phyloP scores from a whole-genome alignment of 305 asterid genomes.

The Euphrasia arctica region DNA sequence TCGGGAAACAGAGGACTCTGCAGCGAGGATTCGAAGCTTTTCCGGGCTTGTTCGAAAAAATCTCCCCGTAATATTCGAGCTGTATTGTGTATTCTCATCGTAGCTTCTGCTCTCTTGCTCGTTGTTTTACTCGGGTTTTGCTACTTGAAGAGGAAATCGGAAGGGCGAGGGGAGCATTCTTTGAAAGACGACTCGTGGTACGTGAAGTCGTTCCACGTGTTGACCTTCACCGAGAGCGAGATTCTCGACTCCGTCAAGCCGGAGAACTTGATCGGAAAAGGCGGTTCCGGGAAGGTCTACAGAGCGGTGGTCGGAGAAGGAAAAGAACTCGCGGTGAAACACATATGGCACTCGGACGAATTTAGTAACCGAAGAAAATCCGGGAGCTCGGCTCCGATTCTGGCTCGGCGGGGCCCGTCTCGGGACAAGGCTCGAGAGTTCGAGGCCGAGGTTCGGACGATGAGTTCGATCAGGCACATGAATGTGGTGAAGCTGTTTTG shows the following conservation, averaged over 20 bases:
- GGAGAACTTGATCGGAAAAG: slow-evolving; percentile 87
- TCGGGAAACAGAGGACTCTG: slow-evolving; percentile 71
- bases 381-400: slow-evolving; percentile 52
- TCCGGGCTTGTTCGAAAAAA: slow-evolving; percentile 43
- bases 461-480: slow-evolving; percentile 78
- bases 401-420: slow-evolving; percentile 33
- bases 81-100: slow-evolving; percentile 41
- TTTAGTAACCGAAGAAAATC: slow-evolving; percentile 21
- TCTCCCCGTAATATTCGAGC: slow-evolving; percentile 42
- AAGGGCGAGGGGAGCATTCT: slow-evolving; percentile 35
- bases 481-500: slow-evolving; percentile 87
- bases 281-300: slow-evolving; percentile 90
- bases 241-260: slow-evolving; percentile 69
- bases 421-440: slow-evolving; percentile 42
- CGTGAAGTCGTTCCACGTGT: slow-evolving; percentile 67
- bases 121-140: slow-evolving; percentile 36
- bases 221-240: slow-evolving; percentile 79
- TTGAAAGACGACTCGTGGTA: slow-evolving; percentile 78
- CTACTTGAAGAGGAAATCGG: slow-evolving; percentile 45
- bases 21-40: slow-evolving; percentile 46
- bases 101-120: slow-evolving; percentile 39
- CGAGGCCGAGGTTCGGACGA: slow-evolving; percentile 74
- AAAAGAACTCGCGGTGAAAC: slow-evolving; percentile 77
- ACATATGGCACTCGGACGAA: slow-evolving; percentile 59
- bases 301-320: slow-evolving; percentile 49